Evolutionary conservation across 2,329 filamentous ascomycete genomes (phyloP), one percentile per base, ranked within the genome.

Genomic region (Cercospora sesami): DNA sequence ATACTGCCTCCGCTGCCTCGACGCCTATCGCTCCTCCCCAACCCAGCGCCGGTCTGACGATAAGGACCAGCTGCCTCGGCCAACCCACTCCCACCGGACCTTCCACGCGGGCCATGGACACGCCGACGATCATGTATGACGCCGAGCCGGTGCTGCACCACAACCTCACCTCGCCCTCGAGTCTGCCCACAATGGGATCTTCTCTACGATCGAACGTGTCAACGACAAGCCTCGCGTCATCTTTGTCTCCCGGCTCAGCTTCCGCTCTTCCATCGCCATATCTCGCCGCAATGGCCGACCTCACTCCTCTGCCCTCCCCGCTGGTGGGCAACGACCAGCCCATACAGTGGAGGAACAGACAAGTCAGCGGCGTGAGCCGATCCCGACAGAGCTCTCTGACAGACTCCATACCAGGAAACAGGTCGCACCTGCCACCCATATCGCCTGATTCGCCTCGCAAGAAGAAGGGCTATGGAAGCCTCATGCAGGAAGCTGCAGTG

Each of bases 301-400:
- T 85, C 63, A 85, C 83, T n/a, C 83, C 83, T 42, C 77, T 85
- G n/a, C 83, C 83, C 5, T 84, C 83, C 12, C 83, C 83, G 30
- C 75, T 84, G 8, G 78, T 81, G 68, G 69, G 81, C 66, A 81
- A 80, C 36, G 74, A 76, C 53, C 69, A 70, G 28, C 79, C 81
- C 5, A 77, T 77, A 16, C 78, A 80, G 70, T 84, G 82, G 82
- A 77, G 78, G 60, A 75, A 58, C n/a, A 80, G 64, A 65, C 75
- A 78, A 45, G 76, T 77, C 53, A 75, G 73, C 51, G 71, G 74
- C 30, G 71, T 72, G 28, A 68, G 65, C 58, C 71, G 73, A 61
- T 77, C 75, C 26, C 67, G 74, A 39, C 71, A 72, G 62, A 70
- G 72, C 21, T 78, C 75, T n/a, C 55, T 76, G 6, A 71, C 72